These are phyloP conservation scores for Vigna radiata DNA, from an alignment of 306 rosid species.

Conservation along the genomic window DNA sequence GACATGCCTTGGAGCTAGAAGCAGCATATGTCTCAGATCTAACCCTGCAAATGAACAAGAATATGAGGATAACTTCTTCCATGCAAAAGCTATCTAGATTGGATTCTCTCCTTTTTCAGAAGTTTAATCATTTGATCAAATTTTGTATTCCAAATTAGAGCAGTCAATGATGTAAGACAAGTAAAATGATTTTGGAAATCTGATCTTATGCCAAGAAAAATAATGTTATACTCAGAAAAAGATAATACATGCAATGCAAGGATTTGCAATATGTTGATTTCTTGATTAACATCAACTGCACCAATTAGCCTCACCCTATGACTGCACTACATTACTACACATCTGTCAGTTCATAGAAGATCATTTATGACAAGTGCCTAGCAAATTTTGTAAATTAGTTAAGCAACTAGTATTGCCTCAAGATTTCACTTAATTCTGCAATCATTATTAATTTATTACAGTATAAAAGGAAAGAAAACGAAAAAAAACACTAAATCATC, in stretches of 20 bases:
- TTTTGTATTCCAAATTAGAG: neutral
- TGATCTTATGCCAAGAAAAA: neutral
- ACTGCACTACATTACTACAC: slow-evolving; percentile 1
- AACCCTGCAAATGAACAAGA: slow-evolving; percentile 63
- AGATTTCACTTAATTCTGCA: neutral
- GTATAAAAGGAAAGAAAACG: neutral
- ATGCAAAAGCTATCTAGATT: slow-evolving; percentile 8
- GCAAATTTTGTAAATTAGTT: slow-evolving; percentile 16
- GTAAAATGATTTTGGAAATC: neutral
- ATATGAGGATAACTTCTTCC: slow-evolving; percentile 11
- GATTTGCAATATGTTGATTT: slow-evolving; percentile 7
- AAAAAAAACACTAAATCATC: slow-evolving; percentile 20
- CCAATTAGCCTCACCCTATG: slow-evolving; percentile 16
- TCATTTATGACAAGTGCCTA: neutral
- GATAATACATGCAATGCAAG: slow-evolving; percentile 15
- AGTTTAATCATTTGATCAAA: neutral
- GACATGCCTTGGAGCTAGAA: slow-evolving; percentile 91
- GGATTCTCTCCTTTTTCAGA: neutral
- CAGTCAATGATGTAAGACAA: slow-evolving; percentile 1
- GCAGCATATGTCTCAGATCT: slow-evolving; percentile 76
- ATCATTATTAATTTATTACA: neutral
- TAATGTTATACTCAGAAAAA: slow-evolving; percentile 15
- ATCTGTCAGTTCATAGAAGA: neutral
- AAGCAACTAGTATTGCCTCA: neutral
- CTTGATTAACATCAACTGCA: neutral